Evolutionary conservation across 306 rosid genomes (phyloP).

Genomic region (Lotus japonicus): DNA sequence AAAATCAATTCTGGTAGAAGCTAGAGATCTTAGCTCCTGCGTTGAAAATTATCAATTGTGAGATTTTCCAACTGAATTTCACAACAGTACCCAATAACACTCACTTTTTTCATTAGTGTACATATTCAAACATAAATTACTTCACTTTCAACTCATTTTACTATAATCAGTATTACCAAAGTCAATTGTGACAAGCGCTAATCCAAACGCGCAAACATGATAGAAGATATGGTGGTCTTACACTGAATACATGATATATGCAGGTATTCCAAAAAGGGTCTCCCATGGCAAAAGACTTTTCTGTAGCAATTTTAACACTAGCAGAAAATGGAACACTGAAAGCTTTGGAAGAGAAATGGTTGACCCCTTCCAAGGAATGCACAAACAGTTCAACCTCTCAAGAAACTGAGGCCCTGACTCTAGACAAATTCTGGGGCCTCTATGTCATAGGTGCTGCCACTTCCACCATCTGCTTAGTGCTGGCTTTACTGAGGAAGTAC

Average conservation of each 20-base stretch:
- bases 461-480: conserved; percentile 32
- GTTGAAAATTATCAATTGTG: too few species aligned
- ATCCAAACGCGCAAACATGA: too few species aligned
- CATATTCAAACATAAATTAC: too few species aligned
- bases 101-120: too few species aligned
- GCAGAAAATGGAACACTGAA: conserved; percentile 39
- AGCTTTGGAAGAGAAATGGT: conserved; percentile 19
- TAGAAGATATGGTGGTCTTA: background rate
- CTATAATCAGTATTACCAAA: too few species aligned
- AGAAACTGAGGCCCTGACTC: conserved; percentile 27
- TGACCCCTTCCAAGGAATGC: conserved; percentile 33
- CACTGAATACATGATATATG: background rate
- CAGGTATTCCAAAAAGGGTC: conserved; percentile 61
- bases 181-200: too few species aligned
- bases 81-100: too few species aligned
- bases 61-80: too few species aligned
- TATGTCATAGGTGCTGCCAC: conserved; percentile 36
- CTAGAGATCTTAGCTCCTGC: too few species aligned
- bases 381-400: conserved; percentile 18
- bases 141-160: too few species aligned
- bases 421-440: conserved; percentile 40
- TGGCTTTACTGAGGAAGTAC: background rate
- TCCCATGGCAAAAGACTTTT: conserved; percentile 49
- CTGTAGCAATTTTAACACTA: conserved; percentile 40
- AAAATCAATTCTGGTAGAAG: too few species aligned